A percentile compares a stretch with the other conserved stretches of the same genome.
Evolutionary conservation across 164 flowering plant genomes (phyloP).

Genomic region (Liquidambar formosana): DNA sequence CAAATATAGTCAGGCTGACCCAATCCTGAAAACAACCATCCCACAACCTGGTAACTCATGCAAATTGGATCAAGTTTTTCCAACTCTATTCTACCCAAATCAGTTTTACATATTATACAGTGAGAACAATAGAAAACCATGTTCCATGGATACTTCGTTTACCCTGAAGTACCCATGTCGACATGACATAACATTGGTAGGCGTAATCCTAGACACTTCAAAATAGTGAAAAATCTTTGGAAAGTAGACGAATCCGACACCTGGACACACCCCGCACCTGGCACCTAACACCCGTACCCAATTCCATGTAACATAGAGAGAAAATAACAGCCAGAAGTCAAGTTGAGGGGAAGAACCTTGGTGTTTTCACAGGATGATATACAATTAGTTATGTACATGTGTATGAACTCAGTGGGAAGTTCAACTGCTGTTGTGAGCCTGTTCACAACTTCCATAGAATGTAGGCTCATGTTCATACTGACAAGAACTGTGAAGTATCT

Average conservation of each 20-base stretch:
- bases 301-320: too few species aligned
- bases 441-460: conserved; percentile 99
- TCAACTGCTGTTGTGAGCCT: conserved; percentile 86
- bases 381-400: conserved; percentile 88
- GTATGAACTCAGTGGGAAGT: conserved; percentile 88
- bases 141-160: too few species aligned
- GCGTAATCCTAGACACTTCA: too few species aligned
- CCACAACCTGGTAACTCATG: not conserved
- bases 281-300: too few species aligned
- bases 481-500: conserved; percentile 92
- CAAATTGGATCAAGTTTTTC: not conserved
- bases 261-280: too few species aligned
- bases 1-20: not conserved
- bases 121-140: not conserved
- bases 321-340: conserved; percentile 3
- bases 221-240: too few species aligned
- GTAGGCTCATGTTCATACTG: conserved; percentile 97
- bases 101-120: not conserved
- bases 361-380: conserved; percentile 86
- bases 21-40: not conserved
- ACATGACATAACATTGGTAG: too few species aligned
- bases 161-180: too few species aligned
- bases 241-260: too few species aligned
- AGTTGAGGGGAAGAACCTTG: conserved; percentile 50
- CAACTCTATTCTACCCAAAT: not conserved